phyloP scores from a whole-genome alignment of 2,329 filamentous ascomycete genomes.

The Diaporthe batatas region DNA sequence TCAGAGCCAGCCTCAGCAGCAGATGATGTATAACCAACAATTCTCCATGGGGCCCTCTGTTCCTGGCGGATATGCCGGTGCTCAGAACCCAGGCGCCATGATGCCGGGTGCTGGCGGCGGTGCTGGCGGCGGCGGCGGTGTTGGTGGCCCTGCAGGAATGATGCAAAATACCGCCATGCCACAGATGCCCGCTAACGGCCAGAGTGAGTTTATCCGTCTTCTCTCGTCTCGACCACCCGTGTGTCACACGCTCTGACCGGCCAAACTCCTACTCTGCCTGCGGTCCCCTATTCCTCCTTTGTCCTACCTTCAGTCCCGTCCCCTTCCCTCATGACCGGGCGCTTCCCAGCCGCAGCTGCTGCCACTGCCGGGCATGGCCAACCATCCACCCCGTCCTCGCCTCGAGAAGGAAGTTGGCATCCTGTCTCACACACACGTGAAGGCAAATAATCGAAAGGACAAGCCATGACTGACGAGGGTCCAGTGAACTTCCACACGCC shows the following conservation, averaged over 20 bases:
- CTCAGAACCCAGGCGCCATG: conserved; percentile 60
- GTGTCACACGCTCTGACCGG: conserved; percentile 36
- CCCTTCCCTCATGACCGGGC: not conserved
- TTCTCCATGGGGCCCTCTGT: conserved; percentile 67
- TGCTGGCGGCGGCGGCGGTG: conserved; percentile 45
- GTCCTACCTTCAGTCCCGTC: conserved; percentile 15
- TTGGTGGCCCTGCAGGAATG: conserved; percentile 68
- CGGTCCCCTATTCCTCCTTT: conserved; percentile 38
- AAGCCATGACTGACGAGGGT: conserved; percentile 36
- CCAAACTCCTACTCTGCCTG: conserved; percentile 37
- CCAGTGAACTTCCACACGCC: conserved; percentile 71
- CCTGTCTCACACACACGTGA: not conserved
- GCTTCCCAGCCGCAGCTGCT: conserved; percentile 10
- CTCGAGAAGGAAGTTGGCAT: conserved; percentile 2
- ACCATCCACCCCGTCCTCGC: not conserved
- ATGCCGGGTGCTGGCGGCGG: conserved; percentile 62
- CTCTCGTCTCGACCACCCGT: conserved; percentile 45
- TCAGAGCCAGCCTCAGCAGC: conserved; percentile 61
- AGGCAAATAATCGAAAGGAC: not conserved
- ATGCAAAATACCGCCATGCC: conserved; percentile 73
- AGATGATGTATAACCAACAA: conserved; percentile 74
- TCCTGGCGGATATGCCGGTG: conserved; percentile 60
- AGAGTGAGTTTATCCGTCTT: conserved; percentile 63
- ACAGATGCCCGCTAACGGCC: conserved; percentile 70
- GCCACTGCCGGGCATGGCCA: conserved; percentile 19